These are phyloP conservation scores for Paracoccidioides brasiliensis DNA, from an alignment of 2,329 filamentous ascomycete species.

Conservation along the genomic window DNA sequence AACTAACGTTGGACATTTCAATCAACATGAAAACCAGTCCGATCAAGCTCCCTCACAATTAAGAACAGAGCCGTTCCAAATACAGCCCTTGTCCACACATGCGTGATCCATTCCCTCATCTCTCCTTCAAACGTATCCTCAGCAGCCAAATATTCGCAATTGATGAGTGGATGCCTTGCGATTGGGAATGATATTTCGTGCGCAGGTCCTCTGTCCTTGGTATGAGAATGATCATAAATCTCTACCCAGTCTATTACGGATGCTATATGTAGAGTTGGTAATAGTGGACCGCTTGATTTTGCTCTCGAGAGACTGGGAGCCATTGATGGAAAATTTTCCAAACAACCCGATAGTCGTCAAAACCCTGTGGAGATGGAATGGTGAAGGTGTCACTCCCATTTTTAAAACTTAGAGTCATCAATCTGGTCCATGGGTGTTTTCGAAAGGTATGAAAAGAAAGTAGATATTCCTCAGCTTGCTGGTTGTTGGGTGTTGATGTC, in stretches of 20 bases:
- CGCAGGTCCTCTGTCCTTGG: neutral
- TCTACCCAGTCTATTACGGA: neutral
- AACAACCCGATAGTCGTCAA: neutral
- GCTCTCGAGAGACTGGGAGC: neutral
- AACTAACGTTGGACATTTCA: too few relatives aligned
- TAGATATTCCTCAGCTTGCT: neutral
- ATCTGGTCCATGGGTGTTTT: neutral
- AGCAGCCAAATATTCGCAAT: constrained; percentile 33
- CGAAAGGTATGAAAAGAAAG: neutral
- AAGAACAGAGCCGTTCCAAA: neutral
- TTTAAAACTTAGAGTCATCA: neutral
- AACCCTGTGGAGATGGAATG: neutral
- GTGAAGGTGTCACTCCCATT: neutral
- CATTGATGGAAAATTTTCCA: neutral
- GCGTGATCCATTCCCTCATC: constrained; percentile 4
- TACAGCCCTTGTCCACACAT: neutral
- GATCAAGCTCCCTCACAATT: too few relatives aligned
- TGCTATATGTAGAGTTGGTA: neutral
- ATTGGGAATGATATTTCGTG: neutral
- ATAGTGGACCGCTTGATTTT: neutral
- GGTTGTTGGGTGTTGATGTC: neutral
- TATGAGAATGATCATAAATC: neutral
- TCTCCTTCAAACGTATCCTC: constrained; percentile 25
- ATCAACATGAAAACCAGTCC: too few relatives aligned
- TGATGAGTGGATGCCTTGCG: constrained; percentile 13